phyloP scores from a whole-genome alignment of 1,139 yeast genomes.

The Magnusiomyces suaveolens region DNA sequence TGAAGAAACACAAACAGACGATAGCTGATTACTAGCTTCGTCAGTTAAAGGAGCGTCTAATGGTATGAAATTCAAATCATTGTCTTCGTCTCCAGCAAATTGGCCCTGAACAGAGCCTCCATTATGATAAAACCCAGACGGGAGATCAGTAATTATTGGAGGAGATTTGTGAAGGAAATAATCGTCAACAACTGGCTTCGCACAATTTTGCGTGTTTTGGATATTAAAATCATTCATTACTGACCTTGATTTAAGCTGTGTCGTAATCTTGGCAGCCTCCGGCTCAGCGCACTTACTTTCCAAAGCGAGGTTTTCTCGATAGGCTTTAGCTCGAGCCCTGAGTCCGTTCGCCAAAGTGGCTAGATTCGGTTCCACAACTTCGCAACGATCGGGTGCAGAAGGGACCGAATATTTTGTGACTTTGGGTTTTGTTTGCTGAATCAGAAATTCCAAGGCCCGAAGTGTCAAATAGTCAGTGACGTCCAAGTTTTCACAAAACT shows the following conservation, averaged over 20 bases:
- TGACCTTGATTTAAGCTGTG: neutral
- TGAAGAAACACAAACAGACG: no score
- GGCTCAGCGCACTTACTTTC: neutral
- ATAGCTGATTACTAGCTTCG: no score
- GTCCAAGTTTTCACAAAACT: constrained; percentile 24
- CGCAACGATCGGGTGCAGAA: neutral
- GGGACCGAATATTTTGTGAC: neutral
- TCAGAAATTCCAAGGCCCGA: neutral
- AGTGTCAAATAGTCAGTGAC: constrained; percentile 16
- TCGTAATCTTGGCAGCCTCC: neutral
- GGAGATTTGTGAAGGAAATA: neutral
- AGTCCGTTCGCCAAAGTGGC: neutral
- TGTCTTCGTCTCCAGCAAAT: neutral
- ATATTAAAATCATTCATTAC: no score
- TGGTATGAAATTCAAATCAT: neutral
- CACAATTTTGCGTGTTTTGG: neutral
- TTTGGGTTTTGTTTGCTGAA: neutral
- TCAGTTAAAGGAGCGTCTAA: neutral
- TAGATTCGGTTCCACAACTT: neutral
- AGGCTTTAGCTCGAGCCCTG: neutral
- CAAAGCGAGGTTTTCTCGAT: neutral
- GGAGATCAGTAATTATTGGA: neutral
- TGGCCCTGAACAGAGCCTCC: no score
- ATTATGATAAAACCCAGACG: neutral
- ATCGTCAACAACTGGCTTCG: neutral